Percentiles rank a stretch among this genome's conserved stretches.
phyloP scores from a whole-genome alignment of 495 filamentous ascomycete genomes.

The Alectoria sarmentosa region DNA sequence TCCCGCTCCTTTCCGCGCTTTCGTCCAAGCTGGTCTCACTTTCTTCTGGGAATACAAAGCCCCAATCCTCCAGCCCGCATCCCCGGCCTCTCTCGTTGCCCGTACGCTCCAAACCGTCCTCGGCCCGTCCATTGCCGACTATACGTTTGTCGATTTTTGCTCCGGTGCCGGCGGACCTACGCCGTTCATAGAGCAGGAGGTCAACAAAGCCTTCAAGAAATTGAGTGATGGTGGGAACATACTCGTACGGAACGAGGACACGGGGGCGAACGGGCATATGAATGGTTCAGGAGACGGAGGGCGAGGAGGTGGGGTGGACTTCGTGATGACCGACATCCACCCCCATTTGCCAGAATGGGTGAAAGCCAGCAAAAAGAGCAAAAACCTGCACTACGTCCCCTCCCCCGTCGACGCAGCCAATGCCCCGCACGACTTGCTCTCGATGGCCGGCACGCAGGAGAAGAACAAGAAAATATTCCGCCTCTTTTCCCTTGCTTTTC shows the following conservation, averaged over 20 bases:
- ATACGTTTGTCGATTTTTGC: slow-evolving; percentile 66
- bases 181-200: slow-evolving; percentile 49
- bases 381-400: slow-evolving; percentile 49
- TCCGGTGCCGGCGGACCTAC: slow-evolving; percentile 66
- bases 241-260: slow-evolving; percentile 3
- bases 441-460: slow-evolving; percentile 10
- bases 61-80: slow-evolving; percentile 26
- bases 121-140: slow-evolving; percentile 33
- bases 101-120: slow-evolving; percentile 36
- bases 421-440: slow-evolving; percentile 41
- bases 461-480: slow-evolving; percentile 41
- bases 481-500: slow-evolving; percentile 67
- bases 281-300: slow-evolving; percentile 21
- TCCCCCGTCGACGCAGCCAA: slow-evolving; percentile 54
- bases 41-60: slow-evolving; percentile 30
- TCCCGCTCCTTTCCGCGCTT: slow-evolving; percentile 29
- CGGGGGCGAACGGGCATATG: slow-evolving; percentile 1
- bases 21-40: slow-evolving; percentile 33
- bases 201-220: slow-evolving; percentile 36
- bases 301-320: slow-evolving; percentile 40
- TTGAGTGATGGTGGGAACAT: slow-evolving; percentile 23
- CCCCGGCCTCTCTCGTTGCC: slow-evolving; percentile 33
- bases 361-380: slow-evolving; percentile 39
- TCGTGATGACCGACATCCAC: slow-evolving; percentile 63
- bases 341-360: slow-evolving; percentile 58